These are phyloP conservation scores for Pseudogymnoascus sp. DNA, from an alignment of 2,329 filamentous ascomycete species.

Conservation along the genomic window DNA sequence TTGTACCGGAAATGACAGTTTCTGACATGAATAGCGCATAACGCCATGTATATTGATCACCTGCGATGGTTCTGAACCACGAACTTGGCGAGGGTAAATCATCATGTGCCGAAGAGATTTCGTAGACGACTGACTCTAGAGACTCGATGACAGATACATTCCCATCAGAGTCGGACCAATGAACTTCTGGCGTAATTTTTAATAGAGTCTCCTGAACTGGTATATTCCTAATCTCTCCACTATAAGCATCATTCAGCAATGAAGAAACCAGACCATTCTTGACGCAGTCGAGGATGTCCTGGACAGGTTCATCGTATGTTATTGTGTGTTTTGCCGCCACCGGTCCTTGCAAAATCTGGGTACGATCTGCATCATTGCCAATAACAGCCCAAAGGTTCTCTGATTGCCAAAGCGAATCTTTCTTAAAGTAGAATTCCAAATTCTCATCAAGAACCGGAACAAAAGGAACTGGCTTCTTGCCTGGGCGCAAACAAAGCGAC, in stretches of 20 bases:
- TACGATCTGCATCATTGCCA: slow-evolving; percentile 88
- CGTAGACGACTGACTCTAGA: slow-evolving; percentile 71
- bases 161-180: slow-evolving; percentile 53
- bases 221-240: slow-evolving; percentile 56
- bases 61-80: slow-evolving; percentile 85
- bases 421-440: slow-evolving; percentile 99
- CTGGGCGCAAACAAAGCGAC: slow-evolving; percentile 73
- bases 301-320: slow-evolving; percentile 83
- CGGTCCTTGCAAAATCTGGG: slow-evolving; percentile 94
- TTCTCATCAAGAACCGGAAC: slow-evolving; percentile 90
- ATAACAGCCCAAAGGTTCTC: slow-evolving; percentile 95
- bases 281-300: slow-evolving; percentile 87
- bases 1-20: slow-evolving; percentile 91
- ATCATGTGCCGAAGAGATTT: slow-evolving; percentile 67
- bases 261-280: slow-evolving; percentile 79
- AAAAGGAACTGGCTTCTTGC: slow-evolving; percentile 94
- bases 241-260: slow-evolving; percentile 74
- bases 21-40: slow-evolving; percentile 92
- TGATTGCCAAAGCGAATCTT: slow-evolving; percentile 98
- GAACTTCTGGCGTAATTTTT: slow-evolving; percentile 92
- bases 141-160: slow-evolving; percentile 77
- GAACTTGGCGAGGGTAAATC: slow-evolving; percentile 70
- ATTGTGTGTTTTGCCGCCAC: slow-evolving; percentile 87
- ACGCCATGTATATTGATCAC: slow-evolving; percentile 80
- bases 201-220: slow-evolving; percentile 67